A percentile compares a stretch with the other conserved stretches of the same genome.
Conservation (phyloP, 1,139 yeast species). For the Nakaseomyces nivariensis region DNA sequence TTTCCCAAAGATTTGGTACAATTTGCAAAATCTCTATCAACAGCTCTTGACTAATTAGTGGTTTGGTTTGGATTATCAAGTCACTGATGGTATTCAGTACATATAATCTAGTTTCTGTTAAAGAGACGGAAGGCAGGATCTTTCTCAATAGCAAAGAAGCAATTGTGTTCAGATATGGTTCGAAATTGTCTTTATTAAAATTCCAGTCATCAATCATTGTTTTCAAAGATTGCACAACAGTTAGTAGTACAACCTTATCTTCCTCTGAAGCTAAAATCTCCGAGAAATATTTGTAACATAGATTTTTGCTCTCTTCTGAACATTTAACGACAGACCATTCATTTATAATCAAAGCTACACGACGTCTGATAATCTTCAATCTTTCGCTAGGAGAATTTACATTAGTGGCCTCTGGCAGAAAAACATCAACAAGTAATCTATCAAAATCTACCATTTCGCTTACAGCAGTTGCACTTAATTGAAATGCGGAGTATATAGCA, state of each 20-base stretch:
- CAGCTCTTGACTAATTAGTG: slow-evolving; percentile 43
- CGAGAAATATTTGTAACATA: slow-evolving; percentile 48
- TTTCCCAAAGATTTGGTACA: slow-evolving; percentile 71
- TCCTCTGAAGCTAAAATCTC: slow-evolving; percentile 33
- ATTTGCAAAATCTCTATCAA: slow-evolving; percentile 46
- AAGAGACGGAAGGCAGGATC: slow-evolving; percentile 39
- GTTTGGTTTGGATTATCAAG: slow-evolving; percentile 55
- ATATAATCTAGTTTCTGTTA: slow-evolving; percentile 67
- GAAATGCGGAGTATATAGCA: slow-evolving; percentile 72
- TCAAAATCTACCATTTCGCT: slow-evolving; percentile 58
- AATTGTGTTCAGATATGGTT: slow-evolving; percentile 50
- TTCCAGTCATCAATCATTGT: slow-evolving; percentile 79
- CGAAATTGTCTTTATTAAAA: slow-evolving; percentile 56
- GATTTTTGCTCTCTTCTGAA: slow-evolving; percentile 46
- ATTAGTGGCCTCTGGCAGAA: slow-evolving; percentile 53
- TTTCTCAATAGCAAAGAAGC: slow-evolving; percentile 39
- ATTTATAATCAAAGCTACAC: slow-evolving; percentile 63
- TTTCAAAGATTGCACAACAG: slow-evolving; percentile 65
- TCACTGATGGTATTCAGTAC: slow-evolving; percentile 58
- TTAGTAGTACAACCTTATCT: slow-evolving; percentile 67
- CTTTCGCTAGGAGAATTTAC: slow-evolving; percentile 16
- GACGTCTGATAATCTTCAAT: slow-evolving; percentile 56
- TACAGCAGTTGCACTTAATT: slow-evolving; percentile 60
- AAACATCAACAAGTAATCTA: slow-evolving; percentile 43
- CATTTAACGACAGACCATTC: slow-evolving; percentile 75